These are phyloP conservation scores for thale cress (Arabidopsis thaliana) DNA, from an alignment of 345 rosid species.

Conservation along the genomic window DNA sequence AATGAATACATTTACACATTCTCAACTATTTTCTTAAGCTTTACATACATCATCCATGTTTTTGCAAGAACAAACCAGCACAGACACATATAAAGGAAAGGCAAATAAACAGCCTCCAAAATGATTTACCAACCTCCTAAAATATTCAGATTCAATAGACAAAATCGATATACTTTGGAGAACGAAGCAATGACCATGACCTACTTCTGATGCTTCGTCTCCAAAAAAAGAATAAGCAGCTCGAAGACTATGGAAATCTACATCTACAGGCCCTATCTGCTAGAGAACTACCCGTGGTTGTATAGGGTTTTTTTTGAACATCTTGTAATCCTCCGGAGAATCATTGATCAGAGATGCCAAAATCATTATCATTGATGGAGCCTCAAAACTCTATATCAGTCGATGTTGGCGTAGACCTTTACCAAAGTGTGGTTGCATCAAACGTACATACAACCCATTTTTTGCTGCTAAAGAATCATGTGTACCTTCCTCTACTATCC, in stretches of 20 bases:
- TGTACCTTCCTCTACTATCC: slow-evolving; percentile 93
- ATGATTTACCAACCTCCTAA: slow-evolving; percentile 16
- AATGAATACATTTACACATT: slow-evolving; percentile 35
- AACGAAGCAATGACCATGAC: slow-evolving; percentile 34
- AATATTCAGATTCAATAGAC: slow-evolving; percentile 21
- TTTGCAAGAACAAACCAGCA: slow-evolving; percentile 4
- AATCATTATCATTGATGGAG: not conserved
- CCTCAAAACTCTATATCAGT: slow-evolving; percentile 47
- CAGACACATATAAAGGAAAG: not conserved
- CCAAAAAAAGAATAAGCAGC: slow-evolving; percentile 68
- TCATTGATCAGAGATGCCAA: slow-evolving; percentile 16
- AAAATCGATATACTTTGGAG: slow-evolving; percentile 43
- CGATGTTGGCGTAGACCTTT: slow-evolving; percentile 96
- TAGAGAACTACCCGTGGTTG: slow-evolving; percentile 34
- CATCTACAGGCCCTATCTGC: slow-evolving; percentile 28
- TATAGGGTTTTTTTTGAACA: not conserved
- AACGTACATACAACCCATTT: slow-evolving; percentile 91
- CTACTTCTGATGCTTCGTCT: slow-evolving; percentile 51
- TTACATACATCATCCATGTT: slow-evolving; percentile 26
- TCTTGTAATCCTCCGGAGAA: not conserved
- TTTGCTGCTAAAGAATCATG: slow-evolving; percentile 83
- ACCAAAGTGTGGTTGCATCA: slow-evolving; percentile 97
- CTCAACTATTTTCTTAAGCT: not conserved
- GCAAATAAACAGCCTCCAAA: not conserved
- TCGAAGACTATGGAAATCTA: slow-evolving; percentile 41